Evolutionary conservation across 1,139 yeast genomes (phyloP).

Genomic region (Suhomyces anneliseae): DNA sequence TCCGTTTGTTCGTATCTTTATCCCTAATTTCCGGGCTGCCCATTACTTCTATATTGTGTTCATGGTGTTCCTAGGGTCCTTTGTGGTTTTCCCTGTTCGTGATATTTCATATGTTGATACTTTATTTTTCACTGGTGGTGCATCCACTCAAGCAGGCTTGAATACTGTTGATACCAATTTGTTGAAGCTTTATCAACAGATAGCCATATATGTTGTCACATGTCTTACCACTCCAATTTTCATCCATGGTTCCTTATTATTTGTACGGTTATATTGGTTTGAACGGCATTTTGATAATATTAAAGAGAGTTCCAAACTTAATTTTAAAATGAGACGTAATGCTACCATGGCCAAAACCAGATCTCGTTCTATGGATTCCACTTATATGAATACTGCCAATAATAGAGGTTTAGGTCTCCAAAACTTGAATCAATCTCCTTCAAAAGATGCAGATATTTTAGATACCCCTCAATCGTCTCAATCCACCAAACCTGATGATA

Average conservation of each 20-base stretch:
- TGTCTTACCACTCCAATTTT: constrained; percentile 83
- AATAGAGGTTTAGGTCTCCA: constrained; percentile 36
- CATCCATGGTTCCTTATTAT: constrained; percentile 77
- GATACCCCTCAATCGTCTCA: constrained; percentile 19
- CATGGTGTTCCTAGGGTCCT: constrained; percentile 62
- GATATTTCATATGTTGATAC: constrained; percentile 75
- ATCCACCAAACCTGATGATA: constrained; percentile 9
- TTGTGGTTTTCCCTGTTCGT: constrained; percentile 71
- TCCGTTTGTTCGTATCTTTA: constrained; percentile 52
- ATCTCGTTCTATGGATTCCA: constrained; percentile 34
- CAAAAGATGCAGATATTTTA: neutral
- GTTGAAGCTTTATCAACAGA: constrained; percentile 73
- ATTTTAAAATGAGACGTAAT: constrained; percentile 76
- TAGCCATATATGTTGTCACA: constrained; percentile 58
- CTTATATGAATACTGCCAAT: constrained; percentile 37
- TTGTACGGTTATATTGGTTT: constrained; percentile 85
- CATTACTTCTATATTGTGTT: constrained; percentile 67
- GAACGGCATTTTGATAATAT: constrained; percentile 86
- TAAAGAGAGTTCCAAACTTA: constrained; percentile 67
- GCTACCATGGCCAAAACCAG: constrained; percentile 72
- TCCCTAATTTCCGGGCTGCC: constrained; percentile 76
- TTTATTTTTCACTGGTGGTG: constrained; percentile 71
- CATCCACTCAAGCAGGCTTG: constrained; percentile 89
- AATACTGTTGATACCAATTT: constrained; percentile 71
- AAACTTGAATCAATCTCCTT: neutral